phyloP scores from a whole-genome alignment of 495 filamentous ascomycete species.

The Bathelium albidoporum region DNA sequence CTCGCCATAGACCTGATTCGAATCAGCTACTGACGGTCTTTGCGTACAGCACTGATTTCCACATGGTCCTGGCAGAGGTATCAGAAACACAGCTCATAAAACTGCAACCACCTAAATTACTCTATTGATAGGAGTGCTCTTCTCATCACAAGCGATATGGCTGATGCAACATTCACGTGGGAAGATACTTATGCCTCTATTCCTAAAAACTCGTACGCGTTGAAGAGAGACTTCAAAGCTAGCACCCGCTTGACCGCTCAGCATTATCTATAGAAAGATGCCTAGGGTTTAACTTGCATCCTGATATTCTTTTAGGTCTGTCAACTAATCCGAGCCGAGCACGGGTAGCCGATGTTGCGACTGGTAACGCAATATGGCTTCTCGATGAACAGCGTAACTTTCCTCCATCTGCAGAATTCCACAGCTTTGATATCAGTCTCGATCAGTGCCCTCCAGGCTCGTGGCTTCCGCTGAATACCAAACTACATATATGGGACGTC shows the following conservation, averaged over 20 bases:
- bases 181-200: background rate
- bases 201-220: background rate
- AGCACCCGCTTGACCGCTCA: slow-evolving; percentile 1
- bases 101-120: too few relatives aligned
- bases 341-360: slow-evolving; percentile 12
- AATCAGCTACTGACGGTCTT: too few relatives aligned
- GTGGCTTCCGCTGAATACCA: slow-evolving; percentile 26
- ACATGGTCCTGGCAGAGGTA: too few relatives aligned
- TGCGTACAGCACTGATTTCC: too few relatives aligned
- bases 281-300: slow-evolving; percentile 12
- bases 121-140: too few relatives aligned
- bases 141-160: too few relatives aligned
- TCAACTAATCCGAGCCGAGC: background rate
- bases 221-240: background rate
- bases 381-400: background rate
- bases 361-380: slow-evolving; percentile 10
- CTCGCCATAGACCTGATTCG: too few relatives aligned
- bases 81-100: too few relatives aligned
- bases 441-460: slow-evolving; percentile 21
- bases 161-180: too few relatives aligned
- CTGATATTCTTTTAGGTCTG: background rate
- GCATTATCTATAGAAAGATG: slow-evolving; percentile 12
- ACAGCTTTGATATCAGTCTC: slow-evolving; percentile 27
- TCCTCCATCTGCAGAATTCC: slow-evolving; percentile 13
- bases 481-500: slow-evolving; percentile 24